phyloP scores from a whole-genome alignment of 1,284 basidiomycete species.

The Wallemia mellicola region DNA sequence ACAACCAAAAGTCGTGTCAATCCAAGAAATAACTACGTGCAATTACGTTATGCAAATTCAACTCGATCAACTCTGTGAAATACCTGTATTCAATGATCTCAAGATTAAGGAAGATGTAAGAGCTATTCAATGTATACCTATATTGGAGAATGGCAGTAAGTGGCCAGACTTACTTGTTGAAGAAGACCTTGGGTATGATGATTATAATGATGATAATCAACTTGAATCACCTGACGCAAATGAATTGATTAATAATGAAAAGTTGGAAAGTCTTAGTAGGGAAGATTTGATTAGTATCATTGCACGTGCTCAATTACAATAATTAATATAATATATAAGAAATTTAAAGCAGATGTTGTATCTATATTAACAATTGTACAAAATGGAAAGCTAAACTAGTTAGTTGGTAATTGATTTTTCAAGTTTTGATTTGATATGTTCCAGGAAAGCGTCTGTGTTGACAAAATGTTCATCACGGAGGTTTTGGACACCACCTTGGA shows the following conservation, averaged over 20 bases:
- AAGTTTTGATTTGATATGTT: slow-evolving; percentile 27
- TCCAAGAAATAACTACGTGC: neutral
- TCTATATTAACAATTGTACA: neutral
- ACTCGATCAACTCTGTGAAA: neutral
- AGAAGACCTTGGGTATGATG: too few species aligned
- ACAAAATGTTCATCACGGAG: slow-evolving; percentile 86
- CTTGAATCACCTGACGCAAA: neutral
- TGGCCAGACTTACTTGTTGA: neutral
- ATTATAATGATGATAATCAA: neutral
- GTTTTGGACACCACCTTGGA: slow-evolving; percentile 31
- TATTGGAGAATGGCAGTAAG: neutral
- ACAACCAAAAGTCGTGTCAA: neutral
- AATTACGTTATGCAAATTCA: neutral
- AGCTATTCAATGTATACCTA: neutral
- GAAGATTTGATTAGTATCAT: neutral
- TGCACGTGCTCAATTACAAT: neutral
- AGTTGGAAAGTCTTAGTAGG: neutral
- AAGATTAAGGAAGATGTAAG: neutral
- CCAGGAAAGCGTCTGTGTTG: slow-evolving; percentile 65
- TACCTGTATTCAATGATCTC: neutral
- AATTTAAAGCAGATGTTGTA: neutral
- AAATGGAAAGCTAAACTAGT: neutral
- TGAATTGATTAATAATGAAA: neutral
- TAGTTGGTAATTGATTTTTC: neutral
- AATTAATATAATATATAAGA: neutral